Evolutionary conservation across 2,329 filamentous ascomycete genomes (phyloP), one percentile per base, ranked within the genome.

Genomic region (Cercospora beticola): DNA sequence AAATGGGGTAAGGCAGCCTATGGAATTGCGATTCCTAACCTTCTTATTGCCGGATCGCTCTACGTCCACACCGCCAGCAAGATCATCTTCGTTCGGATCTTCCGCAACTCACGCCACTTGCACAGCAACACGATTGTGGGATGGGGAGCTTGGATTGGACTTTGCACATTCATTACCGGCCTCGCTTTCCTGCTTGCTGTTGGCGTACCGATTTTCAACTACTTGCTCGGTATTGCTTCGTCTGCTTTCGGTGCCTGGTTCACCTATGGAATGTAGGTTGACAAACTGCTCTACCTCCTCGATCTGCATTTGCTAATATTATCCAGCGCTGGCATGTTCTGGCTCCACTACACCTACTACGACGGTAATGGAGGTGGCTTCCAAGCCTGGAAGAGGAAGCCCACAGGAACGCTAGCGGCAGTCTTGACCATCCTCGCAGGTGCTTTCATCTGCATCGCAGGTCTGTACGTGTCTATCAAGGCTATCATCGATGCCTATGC

Each of bases 231-330:
- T 1, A 82, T 86, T 56, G 79, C 83, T 18, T 83, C 84, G 0
- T 81, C 80, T 6, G 75, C 86, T 10, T 86, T 87, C 66, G 84
- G 84, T 1, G 79, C 82, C 0, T 86, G 84, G 84, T 86, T 84
- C 69, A 86, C 83, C 1, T 86, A 85, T 68, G 84, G 84, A 0
- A 71, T 75, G 63, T 59, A 21, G 54, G 63, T 64, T 12, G 9
- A 26, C 5, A 10, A 12, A 7, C 18, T 23, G 10, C 4, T 3
- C 21, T 26, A 26, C n/a, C 2, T 18, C 14, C 5, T 43, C 36
- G 14, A 43, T 18, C 23, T n/a, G 10, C 49, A 18, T 36, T 18
- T 56, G 28, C 62, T 64, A 23, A 63, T 23, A 14, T 9, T 8
- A 0, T 21, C 8, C 14, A 65, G 64, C 60, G 67, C 67, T 1